Evolutionary conservation across 2,329 filamentous ascomycete species (phyloP), one percentile per base, ranked within the genome.

Genomic region (Pseudofabraea citricarpa): DNA sequence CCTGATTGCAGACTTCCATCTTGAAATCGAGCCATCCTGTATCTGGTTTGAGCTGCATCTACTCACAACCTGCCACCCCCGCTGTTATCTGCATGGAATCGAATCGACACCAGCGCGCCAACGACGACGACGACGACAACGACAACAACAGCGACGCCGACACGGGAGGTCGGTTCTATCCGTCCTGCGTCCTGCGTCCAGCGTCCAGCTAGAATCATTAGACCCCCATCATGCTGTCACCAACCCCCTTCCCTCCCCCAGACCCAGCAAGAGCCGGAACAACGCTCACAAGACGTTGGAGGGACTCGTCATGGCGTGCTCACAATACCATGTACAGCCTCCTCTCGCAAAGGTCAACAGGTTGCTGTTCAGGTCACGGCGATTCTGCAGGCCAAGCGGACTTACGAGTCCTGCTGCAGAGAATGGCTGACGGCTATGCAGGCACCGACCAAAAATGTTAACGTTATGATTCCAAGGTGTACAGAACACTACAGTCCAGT

Each of bases 391-490:
- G 19, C 35, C 18, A n/a, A 22, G 16, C 13, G 27, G 27, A 31
- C 13, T 31, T 37, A 37, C 35, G 35, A 37, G 21, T 37, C 35
- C 13, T n/a, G 5, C n/a, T 32, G 29, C 29, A 32, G 29, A 32
- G 29, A 32, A 32, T 18, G 29, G n/a, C 29, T 37, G 35, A 20
- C 19, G 19, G 21, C n/a, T 37, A 37, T 37, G 35, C 35, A 37
- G 35, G 35, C 35, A 37, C 35, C 35, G 21, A 5, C 21, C 35
- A 20, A 37, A 20, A 8, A 15, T 20, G 19, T 21, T 21, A 22
- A 32, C 29, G 29, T 32, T 4, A 32, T 15, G 9, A 15, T 15
- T n/a, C 29, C 29, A 32, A 32, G n/a, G n/a, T 32, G 8, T 8
- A 8, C 29, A 27, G 24, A 7, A 27, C 24, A 27, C 8, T 27